These are phyloP conservation scores for Mycena rosella DNA, from an alignment of 768 basidiomycete genomes.

Conservation along the genomic window DNA sequence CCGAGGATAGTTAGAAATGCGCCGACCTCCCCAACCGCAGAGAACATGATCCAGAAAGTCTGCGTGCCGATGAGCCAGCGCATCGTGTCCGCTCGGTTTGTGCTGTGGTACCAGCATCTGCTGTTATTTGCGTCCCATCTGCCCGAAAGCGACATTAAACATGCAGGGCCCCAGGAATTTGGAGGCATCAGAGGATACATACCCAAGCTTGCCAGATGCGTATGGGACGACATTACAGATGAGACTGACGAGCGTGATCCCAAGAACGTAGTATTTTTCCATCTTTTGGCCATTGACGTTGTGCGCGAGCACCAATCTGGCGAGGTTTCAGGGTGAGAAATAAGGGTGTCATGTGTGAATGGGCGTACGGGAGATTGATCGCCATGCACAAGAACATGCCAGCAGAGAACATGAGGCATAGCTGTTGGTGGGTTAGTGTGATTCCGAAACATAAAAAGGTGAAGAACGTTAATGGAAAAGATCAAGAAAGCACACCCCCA, in stretches of 20 bases:
- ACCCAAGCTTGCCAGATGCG: conserved; percentile 42
- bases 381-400: conserved; percentile 25
- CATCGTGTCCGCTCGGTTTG: background rate
- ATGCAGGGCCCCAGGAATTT: background rate
- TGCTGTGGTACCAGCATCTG: background rate
- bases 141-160: background rate
- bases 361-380: conserved; percentile 14
- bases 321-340: too few species aligned
- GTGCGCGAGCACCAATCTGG: too few species aligned
- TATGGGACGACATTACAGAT: conserved; percentile 38
- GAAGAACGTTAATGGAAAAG: too few species aligned
- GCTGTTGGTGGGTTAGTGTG: too few species aligned
- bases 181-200: background rate
- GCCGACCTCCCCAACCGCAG: background rate
- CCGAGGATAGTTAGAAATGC: background rate
- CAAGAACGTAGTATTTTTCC: too few species aligned
- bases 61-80: conserved; percentile 5
- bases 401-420: conserved; percentile 6
- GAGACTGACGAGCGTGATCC: too few species aligned
- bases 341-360: too few species aligned
- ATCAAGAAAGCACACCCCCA: too few species aligned
- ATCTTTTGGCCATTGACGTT: too few species aligned
- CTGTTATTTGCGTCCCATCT: too few species aligned
- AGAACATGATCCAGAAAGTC: background rate
- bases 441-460: too few species aligned